Percentiles rank a stretch among this genome's conserved stretches.
Evolutionary conservation across 2,329 filamentous ascomycete species (phyloP).

Genomic region (Sphaerulina populicola): DNA sequence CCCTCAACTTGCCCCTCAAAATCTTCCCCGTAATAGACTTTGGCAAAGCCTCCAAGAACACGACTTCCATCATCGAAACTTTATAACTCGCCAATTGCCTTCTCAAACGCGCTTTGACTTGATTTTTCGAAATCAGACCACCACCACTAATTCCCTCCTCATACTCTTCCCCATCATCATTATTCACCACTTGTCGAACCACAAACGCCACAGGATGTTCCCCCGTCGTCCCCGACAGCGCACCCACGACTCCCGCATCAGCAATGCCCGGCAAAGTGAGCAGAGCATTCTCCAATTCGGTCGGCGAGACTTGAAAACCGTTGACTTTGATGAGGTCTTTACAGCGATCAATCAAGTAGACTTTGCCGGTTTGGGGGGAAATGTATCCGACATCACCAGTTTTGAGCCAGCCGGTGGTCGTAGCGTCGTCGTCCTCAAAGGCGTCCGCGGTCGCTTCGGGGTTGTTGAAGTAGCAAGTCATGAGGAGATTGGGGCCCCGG

Average conservation of each 20-base stretch:
- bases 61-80: slow-evolving; percentile 20
- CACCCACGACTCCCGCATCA: slow-evolving; percentile 27
- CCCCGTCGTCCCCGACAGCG: slow-evolving; percentile 10
- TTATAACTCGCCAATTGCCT: slow-evolving; percentile 35
- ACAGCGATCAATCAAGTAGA: slow-evolving; percentile 30
- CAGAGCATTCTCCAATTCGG: slow-evolving; percentile 30
- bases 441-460: slow-evolving; percentile 19
- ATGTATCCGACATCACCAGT: slow-evolving; percentile 56
- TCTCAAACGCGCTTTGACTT: slow-evolving; percentile 28
- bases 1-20: slow-evolving; percentile 19
- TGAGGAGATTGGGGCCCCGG: slow-evolving; percentile 33
- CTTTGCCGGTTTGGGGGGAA: slow-evolving; percentile 19
- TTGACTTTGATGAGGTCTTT: slow-evolving; percentile 34
- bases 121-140: slow-evolving; percentile 14
- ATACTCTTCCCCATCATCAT: neutral
- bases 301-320: slow-evolving; percentile 31
- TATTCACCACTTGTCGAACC: neutral
- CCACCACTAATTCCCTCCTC: neutral
- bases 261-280: slow-evolving; percentile 21
- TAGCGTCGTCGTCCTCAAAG: slow-evolving; percentile 45
- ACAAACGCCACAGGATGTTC: slow-evolving; percentile 24
- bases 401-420: slow-evolving; percentile 63
- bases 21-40: slow-evolving; percentile 31
- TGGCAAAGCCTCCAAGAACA: slow-evolving; percentile 28
- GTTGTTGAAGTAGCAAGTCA: slow-evolving; percentile 35